These are phyloP conservation scores for Pseudoturritis turrita DNA, from an alignment of 345 rosid species.

Conservation along the genomic window DNA sequence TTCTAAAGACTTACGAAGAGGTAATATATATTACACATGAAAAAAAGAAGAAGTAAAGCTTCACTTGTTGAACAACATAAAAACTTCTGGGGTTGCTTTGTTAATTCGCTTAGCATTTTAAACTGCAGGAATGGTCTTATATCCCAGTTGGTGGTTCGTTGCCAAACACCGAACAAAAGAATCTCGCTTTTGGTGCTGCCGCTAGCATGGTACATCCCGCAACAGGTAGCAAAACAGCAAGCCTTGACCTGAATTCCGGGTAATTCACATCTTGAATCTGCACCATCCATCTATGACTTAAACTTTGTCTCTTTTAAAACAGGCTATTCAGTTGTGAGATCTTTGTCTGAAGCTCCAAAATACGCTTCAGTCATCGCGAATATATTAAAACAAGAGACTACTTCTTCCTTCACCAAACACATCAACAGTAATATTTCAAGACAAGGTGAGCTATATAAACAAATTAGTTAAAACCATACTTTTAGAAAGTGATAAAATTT, in stretches of 20 bases:
- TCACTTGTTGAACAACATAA: not conserved
- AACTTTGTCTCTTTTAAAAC: conserved; percentile 21
- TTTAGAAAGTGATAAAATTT: not conserved
- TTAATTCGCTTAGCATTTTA: not conserved
- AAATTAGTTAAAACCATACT: not conserved
- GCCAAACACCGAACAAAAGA: conserved; percentile 88
- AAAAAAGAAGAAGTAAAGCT: not conserved
- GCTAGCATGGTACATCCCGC: conserved; percentile 99
- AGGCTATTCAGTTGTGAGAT: conserved; percentile 96
- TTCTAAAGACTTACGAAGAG: conserved; percentile 79
- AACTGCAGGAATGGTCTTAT: conserved; percentile 91
- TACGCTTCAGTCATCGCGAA: conserved; percentile 81
- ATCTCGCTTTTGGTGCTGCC: conserved; percentile 95
- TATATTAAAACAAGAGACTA: conserved; percentile 44
- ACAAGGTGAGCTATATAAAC: conserved; percentile 51
- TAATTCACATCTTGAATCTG: not conserved
- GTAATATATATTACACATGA: conserved; percentile 26
- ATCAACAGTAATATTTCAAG: conserved; percentile 52
- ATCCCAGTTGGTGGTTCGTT: conserved; percentile 97
- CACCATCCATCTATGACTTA: not conserved
- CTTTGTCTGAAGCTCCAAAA: conserved; percentile 91
- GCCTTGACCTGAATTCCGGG: not conserved
- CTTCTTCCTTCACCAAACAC: conserved; percentile 29
- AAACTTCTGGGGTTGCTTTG: not conserved
- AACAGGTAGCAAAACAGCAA: conserved; percentile 48